phyloP scores from a whole-genome alignment of 2,329 filamentous ascomycete genomes.

The Periconia macrospinosa region DNA sequence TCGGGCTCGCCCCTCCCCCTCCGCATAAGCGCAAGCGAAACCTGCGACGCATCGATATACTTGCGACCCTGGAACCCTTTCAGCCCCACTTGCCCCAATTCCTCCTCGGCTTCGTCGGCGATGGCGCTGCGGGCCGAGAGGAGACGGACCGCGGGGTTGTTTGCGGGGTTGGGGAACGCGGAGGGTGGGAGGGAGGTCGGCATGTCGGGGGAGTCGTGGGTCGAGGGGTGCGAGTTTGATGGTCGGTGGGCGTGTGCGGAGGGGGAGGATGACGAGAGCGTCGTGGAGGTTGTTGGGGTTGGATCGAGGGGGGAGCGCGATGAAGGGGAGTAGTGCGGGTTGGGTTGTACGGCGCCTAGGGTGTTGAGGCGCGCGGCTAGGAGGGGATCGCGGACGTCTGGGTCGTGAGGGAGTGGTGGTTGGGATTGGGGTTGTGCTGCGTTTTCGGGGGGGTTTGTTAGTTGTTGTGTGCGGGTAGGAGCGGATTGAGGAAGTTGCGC shows the following conservation, averaged over 20 bases:
- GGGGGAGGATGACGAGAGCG: conserved; percentile 17
- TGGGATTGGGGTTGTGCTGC: conserved; percentile 26
- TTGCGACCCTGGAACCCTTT: conserved; percentile 45
- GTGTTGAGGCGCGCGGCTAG: conserved; percentile 80
- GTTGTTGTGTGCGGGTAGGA: background rate
- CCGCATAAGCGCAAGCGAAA: conserved; percentile 43
- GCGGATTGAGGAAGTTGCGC: no score
- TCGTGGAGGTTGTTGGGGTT: conserved; percentile 28
- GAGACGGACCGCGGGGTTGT: conserved; percentile 59
- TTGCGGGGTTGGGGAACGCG: conserved; percentile 34
- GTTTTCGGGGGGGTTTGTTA: background rate
- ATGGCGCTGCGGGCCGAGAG: conserved; percentile 56
- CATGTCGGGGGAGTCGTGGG: conserved; percentile 20
- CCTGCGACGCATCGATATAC: conserved; percentile 49
- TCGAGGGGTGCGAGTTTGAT: background rate
- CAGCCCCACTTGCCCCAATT: conserved; percentile 51
- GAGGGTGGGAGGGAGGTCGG: conserved; percentile 32
- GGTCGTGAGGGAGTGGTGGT: conserved; percentile 52
- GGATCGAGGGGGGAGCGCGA: conserved; percentile 52
- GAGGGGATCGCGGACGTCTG: conserved; percentile 63
- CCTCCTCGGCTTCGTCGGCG: conserved; percentile 55
- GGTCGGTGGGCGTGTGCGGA: no score
- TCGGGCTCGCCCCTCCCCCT: conserved; percentile 30
- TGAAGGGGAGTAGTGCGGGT: conserved; percentile 58
- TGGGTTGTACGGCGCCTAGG: conserved; percentile 61